phyloP scores from a whole-genome alignment of 192 early-diverging fungal species.

The Rhizoclosmatium globosum region DNA sequence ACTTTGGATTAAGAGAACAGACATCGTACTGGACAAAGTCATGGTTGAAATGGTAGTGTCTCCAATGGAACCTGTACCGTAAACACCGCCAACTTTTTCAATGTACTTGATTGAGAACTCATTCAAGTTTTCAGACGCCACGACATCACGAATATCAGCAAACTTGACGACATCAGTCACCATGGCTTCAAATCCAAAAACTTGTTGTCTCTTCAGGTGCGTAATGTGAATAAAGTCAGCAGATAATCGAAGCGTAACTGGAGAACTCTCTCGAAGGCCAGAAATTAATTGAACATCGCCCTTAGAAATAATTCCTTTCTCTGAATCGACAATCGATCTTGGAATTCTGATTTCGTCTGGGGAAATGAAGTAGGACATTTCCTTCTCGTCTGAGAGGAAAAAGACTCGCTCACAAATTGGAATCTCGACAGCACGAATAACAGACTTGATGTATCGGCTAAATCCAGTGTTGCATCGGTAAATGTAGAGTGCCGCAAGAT shows the following conservation, averaged over 20 bases:
- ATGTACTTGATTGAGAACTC: conserved; percentile 83
- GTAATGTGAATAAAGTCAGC: conserved; percentile 85
- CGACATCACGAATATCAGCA: conserved; percentile 78
- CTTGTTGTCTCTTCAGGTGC: conserved; percentile 75
- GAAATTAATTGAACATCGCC: conserved; percentile 60
- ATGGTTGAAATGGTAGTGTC: conserved; percentile 46
- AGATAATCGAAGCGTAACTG: conserved; percentile 84
- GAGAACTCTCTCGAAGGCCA: conserved; percentile 68
- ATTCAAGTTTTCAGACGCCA: conserved; percentile 68
- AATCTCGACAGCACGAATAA: conserved; percentile 56
- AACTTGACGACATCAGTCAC: conserved; percentile 91
- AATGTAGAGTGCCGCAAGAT: conserved; percentile 75
- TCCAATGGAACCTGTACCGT: conserved; percentile 11
- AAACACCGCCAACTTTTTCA: conserved; percentile 40
- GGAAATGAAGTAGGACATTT: conserved; percentile 79
- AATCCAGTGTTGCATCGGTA: conserved; percentile 85
- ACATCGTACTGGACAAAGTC: conserved; percentile 76
- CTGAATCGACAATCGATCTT: conserved; percentile 68
- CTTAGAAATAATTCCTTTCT: conserved; percentile 68
- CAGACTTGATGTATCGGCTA: conserved; percentile 47
- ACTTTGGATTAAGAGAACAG: conserved; percentile 72
- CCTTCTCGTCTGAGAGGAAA: conserved; percentile 72
- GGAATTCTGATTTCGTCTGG: conserved; percentile 79
- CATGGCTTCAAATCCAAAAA: conserved; percentile 73
- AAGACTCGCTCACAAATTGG: conserved; percentile 65